Base-by-base conservation (phyloP, 163 green algal genomes). In the Chloromonas sp. region DNA sequence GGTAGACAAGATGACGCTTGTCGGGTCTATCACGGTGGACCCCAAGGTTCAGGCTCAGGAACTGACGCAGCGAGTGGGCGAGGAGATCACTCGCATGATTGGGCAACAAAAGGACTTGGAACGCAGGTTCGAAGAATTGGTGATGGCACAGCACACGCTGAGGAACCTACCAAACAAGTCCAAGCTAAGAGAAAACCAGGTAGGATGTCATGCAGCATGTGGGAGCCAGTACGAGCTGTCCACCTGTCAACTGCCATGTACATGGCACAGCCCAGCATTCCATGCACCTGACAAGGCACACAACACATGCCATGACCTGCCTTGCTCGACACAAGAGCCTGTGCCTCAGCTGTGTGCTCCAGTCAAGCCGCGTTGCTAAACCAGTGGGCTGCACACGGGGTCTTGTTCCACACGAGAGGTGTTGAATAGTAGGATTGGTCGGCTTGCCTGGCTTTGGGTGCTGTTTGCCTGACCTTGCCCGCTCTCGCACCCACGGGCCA, bases 31-130 rank as follows among this genome's bases (percentile, higher is more conserved):
- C 60, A 91, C 87, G 11, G 90, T 95, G 1, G 92, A 95, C 82
- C 90, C 92, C 2, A 90, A 87, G 71, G 91, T 90, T 60, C 93
- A 97, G 83, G 94, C 92, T 1, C 86, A 95, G 81, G 91, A 94
- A 76, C 87, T 96, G 2, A 94, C 92, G 1, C 89, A 93, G 70
- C 92, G 87, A 70, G 92, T 96, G 0, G 94, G 94, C 1, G 92
- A 95, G 81, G 94, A 95, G 70, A 95, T 97, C 79, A 93, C 89
- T 1, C 85, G 90, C 2, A 92, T 96, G 87, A 94, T 97, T 58
- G 84, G 85, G 2, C 84, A 94, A 86, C 94, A 97, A 83, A 95
- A 93, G 84, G 82, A 91, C 15, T 87, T 97, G 1, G 94, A 97
- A 70, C 57, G 78, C 70, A 15, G 89, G 60, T 97, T 95, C 81